phyloP scores from a whole-genome alignment of 805 yeast genomes.

The Diddensiella transvaalensis region DNA sequence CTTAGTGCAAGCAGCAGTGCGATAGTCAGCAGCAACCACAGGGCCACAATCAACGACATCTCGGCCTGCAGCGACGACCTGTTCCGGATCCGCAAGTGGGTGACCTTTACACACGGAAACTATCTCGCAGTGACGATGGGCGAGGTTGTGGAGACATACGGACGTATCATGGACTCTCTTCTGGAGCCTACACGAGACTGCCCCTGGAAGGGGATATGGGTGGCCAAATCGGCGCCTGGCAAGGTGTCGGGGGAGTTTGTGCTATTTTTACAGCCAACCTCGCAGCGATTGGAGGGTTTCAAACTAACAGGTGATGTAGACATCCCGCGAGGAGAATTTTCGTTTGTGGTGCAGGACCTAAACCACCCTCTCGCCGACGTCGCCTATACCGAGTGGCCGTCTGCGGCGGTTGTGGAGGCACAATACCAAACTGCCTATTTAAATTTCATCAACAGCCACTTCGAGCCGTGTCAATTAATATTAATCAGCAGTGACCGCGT shows the following conservation, averaged over 20 bases:
- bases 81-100: constrained; percentile 21
- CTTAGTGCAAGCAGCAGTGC: neutral
- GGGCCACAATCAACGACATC: neutral
- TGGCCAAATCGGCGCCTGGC: constrained; percentile 17
- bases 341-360: constrained; percentile 26
- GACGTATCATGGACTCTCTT: constrained; percentile 18
- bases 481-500: constrained; percentile 5
- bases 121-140: constrained; percentile 15
- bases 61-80: constrained; percentile 14
- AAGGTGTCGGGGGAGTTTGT: constrained; percentile 19
- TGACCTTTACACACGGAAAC: constrained; percentile 8
- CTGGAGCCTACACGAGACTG: constrained; percentile 3
- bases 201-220: constrained; percentile 31
- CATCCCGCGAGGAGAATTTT: constrained; percentile 29
- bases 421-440: constrained; percentile 6
- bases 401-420: constrained; percentile 1
- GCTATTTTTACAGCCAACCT: constrained; percentile 25
- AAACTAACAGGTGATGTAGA: constrained; percentile 27
- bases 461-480: constrained; percentile 4
- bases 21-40: neutral
- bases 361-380: neutral
- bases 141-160: constrained; percentile 24
- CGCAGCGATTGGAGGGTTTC: constrained; percentile 27
- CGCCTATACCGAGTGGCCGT: constrained; percentile 3
- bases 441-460: constrained; percentile 5